Base-by-base conservation (phyloP, 1,284 basidiomycete genomes). In the Cystobasidium pallidum region DNA sequence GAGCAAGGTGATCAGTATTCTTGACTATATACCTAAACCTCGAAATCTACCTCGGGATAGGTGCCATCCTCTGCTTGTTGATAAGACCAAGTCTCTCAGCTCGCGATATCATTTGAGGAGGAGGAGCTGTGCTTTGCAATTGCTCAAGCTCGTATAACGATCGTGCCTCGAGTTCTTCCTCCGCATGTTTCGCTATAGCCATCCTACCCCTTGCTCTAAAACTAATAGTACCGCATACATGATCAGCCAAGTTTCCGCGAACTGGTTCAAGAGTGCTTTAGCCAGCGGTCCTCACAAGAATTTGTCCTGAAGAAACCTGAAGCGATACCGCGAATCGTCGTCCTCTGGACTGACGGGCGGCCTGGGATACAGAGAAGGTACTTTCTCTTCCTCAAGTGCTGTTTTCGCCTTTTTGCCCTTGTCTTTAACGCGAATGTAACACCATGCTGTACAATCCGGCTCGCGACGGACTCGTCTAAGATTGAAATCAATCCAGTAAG, bases 281-380 rank as follows among this genome's bases (percentile, higher is more conserved):
- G 21, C 10, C 4, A 21, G 13, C 2, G 17, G 13, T 6, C 36
- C 68, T 63, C 28, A 71, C 68, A 64, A 51, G 51, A 63, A 71
- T 24, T 39, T 43, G 15, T 59, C 61, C 17, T 63, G 13, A 3
- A 71, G 47, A 28, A 57, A 34, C 3, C 11, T 45, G 28, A 52
- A 71, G n/a, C 68, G 68, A 45, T 71, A 71, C 32, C 51, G 63
- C 32, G 64, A 41, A 34, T 71, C 61, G 28, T 63, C 68, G 4
- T 45, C 47, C 11, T 57, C 58, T 17, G 55, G 36, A 41, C 26
- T 28, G 19, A 30, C 34, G 4, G 41, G 30, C 30, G 57, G 55
- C 36, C 34, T 58, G 17, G 58, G 67, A 43, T 70, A 51, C 6
- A 55, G 28, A 39, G 28, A 28, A 28, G 45, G 34, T 24, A 36